Evolutionary conservation across 495 filamentous ascomycete species (phyloP).

Genomic region (Bacidia rubella): DNA sequence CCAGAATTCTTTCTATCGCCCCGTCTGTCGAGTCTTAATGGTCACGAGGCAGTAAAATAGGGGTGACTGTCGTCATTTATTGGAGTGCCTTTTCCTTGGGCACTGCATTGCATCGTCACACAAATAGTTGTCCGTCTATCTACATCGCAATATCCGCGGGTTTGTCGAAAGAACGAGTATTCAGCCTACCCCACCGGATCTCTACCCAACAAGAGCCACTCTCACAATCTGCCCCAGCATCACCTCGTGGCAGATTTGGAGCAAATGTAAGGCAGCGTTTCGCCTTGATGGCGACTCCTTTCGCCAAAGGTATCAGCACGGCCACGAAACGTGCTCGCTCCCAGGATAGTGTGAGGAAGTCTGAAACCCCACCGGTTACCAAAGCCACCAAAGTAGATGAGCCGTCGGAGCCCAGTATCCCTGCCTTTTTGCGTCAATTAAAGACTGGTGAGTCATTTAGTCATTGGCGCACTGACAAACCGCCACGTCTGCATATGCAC

Average conservation of each 20-base stretch:
- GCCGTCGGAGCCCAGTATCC: constrained; percentile 10
- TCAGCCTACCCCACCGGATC: background rate
- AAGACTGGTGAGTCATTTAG: constrained; percentile 15
- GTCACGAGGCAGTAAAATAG: background rate
- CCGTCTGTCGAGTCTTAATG: background rate
- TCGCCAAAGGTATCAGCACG: constrained; percentile 11
- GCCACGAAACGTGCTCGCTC: constrained; percentile 18
- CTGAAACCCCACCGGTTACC: constrained; percentile 24
- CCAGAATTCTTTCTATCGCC: too few relatives aligned
- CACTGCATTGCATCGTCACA: too few relatives aligned
- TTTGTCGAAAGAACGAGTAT: background rate
- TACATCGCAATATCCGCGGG: background rate
- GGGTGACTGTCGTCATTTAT: background rate
- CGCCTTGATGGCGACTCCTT: constrained; percentile 13
- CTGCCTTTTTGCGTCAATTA: constrained; percentile 20
- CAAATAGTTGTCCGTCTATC: background rate
- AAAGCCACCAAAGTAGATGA: constrained; percentile 16
- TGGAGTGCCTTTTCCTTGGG: too few relatives aligned
- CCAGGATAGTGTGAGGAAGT: constrained; percentile 26
- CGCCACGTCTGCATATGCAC: constrained; percentile 9
- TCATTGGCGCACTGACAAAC: constrained; percentile 14
- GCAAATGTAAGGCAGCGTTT: constrained; percentile 8
- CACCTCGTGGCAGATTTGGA: constrained; percentile 5
- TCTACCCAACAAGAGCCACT: background rate
- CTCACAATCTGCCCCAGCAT: constrained; percentile 1